Base-by-base conservation (phyloP, 2,329 filamentous ascomycete genomes). In the Beauveria sp. region DNA sequence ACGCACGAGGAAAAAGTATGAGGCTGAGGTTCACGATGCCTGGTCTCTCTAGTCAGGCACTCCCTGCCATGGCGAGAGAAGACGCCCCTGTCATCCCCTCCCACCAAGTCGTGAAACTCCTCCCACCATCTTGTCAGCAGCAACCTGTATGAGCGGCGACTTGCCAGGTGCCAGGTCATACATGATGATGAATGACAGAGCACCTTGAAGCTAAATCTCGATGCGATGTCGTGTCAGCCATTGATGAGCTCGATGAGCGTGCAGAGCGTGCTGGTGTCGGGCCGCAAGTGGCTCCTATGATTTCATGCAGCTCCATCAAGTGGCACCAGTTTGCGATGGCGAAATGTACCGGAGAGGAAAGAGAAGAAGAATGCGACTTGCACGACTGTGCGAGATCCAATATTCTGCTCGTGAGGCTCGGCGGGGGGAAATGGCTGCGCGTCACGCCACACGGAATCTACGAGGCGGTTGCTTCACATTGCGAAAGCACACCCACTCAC, bases 11-110 rank as follows among this genome's bases (percentile, higher is more conserved):
- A 51, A 60, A 60, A 61, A 61, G 31, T 12, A 61, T 49, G 59
- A 61, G 59, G 59, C 59, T 61, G 59, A 48, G 42, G 50, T 54
- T 61, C 50, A 61, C 59, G 59, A 61, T 61, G 22, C 50, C 59
- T 49, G n/a, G n/a, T 34, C 45, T 14, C 22, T 60, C 34, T 54
- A 54, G 59, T 61, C 59, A 46, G 59, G 59, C 50, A 54, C 59
- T 49, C 59, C 50, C 42, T 49, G 24, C 22, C 18, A 55, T 45
- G 16, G 20, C 24, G 46, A 24, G 24, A 43, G 14, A 40, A 28
- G n/a, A 24, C 31, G 12, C 28, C 49, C 46, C 50, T 53, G 24
- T 50, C 16, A 12, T 48, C 46, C 24, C 57, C 48, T 60, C 57
- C 46, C 57, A 60, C 57, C 57, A 45, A 3, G 22, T 22, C 12